These are phyloP conservation scores for Coniferiporia sulphurascens DNA, from an alignment of 1,284 basidiomycete genomes.

Conservation along the genomic window DNA sequence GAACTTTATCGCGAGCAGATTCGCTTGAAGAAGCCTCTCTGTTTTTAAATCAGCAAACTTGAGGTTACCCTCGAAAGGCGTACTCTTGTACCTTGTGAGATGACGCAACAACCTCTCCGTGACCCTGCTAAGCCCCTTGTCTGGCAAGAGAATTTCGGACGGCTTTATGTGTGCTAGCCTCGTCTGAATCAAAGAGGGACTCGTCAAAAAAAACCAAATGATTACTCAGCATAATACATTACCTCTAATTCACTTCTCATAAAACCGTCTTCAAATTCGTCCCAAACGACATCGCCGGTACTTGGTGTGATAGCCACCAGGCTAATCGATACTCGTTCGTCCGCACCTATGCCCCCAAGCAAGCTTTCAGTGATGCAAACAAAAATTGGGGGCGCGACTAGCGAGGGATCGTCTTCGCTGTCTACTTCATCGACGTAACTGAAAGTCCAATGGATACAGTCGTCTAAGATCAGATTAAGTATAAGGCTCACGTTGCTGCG, in stretches of 20 bases:
- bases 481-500: slow-evolving; percentile 72
- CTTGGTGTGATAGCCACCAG: slow-evolving; percentile 80
- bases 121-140: slow-evolving; percentile 56
- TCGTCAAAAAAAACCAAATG: neutral
- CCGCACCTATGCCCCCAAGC: slow-evolving; percentile 44
- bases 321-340: slow-evolving; percentile 62
- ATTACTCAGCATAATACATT: slow-evolving; percentile 16
- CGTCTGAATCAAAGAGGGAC: slow-evolving; percentile 43
- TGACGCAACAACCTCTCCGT: slow-evolving; percentile 78
- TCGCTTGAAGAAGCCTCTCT: slow-evolving; percentile 27
- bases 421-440: slow-evolving; percentile 74
- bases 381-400: slow-evolving; percentile 48
- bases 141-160: slow-evolving; percentile 74
- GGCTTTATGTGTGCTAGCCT: slow-evolving; percentile 81
- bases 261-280: slow-evolving; percentile 74
- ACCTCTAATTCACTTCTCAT: slow-evolving; percentile 89
- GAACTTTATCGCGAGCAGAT: slow-evolving; percentile 41
- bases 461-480: neutral
- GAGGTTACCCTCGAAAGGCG: neutral
- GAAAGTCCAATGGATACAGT: slow-evolving; percentile 10
- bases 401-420: slow-evolving; percentile 61
- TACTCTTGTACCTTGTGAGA: slow-evolving; percentile 49
- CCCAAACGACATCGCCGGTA: slow-evolving; percentile 91
- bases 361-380: slow-evolving; percentile 69
- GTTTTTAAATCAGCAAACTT: neutral